Evolutionary conservation across 345 rosid species (phyloP).

Genomic region (Populus davidiana): DNA sequence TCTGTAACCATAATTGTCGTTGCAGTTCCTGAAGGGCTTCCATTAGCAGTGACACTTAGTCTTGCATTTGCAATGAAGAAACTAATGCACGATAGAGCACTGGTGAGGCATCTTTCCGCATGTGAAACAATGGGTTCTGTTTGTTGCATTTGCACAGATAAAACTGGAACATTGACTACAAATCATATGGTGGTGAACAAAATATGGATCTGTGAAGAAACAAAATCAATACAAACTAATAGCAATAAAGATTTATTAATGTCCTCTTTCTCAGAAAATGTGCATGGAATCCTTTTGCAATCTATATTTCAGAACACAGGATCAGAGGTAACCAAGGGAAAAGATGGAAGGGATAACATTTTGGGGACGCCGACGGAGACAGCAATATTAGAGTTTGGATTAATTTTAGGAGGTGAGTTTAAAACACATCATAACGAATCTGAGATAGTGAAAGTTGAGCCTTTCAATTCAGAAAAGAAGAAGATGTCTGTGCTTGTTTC

Average conservation of each 20-base stretch:
- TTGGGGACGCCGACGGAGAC: constrained; percentile 73
- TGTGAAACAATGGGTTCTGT: constrained; percentile 99
- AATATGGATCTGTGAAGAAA: constrained; percentile 61
- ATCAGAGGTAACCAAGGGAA: constrained; percentile 61
- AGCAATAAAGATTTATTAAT: constrained; percentile 25
- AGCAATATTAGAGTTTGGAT: constrained; percentile 65
- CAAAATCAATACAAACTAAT: constrained; percentile 8
- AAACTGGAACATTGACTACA: constrained; percentile 94
- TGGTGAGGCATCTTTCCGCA: constrained; percentile 88
- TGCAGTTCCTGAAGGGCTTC: constrained; percentile 97
- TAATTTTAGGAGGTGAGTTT: constrained; percentile 60
- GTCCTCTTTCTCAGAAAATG: constrained; percentile 39
- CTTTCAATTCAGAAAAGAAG: constrained; percentile 73
- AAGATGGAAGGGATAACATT: constrained; percentile 53
- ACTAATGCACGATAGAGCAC: constrained; percentile 81
- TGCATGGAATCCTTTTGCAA: constrained; percentile 45
- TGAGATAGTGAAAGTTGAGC: constrained; percentile 60
- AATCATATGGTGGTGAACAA: constrained; percentile 89
- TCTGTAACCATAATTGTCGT: constrained; percentile 93
- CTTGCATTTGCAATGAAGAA: constrained; percentile 95
- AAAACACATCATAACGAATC: constrained; percentile 44
- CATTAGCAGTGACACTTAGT: constrained; percentile 91
- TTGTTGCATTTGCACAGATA: constrained; percentile 90
- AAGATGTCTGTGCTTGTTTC: constrained; percentile 66
- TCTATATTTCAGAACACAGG: constrained; percentile 72